A percentile compares a stretch with the other conserved stretches of the same genome.
Evolutionary conservation across 257 asterid genomes (phyloP).

Genomic region (Mentha longifolia): DNA sequence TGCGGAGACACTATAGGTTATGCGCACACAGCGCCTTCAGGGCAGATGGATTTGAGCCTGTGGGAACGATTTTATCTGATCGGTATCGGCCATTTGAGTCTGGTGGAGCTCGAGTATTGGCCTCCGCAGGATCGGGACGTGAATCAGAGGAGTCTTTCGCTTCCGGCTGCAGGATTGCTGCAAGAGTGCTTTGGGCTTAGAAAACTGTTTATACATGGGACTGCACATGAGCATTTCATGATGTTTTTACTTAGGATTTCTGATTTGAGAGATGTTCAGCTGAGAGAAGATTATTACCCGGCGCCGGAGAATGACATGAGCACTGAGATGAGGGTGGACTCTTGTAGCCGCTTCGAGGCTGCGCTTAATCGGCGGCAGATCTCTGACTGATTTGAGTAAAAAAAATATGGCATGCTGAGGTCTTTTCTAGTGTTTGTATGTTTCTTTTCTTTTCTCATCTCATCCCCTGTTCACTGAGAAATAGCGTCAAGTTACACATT

Average conservation of each 20-base stretch:
- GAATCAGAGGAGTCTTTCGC: slow-evolving; percentile 78
- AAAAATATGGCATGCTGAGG: background rate
- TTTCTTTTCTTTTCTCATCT: background rate
- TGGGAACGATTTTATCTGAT: slow-evolving; percentile 83
- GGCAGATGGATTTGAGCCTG: slow-evolving; percentile 89
- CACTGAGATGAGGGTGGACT: slow-evolving; percentile 92
- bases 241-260: slow-evolving; percentile 58
- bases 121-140: slow-evolving; percentile 92
- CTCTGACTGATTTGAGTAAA: slow-evolving; percentile 46
- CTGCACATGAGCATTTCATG: slow-evolving; percentile 89
- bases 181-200: slow-evolving; percentile 61
- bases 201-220: slow-evolving; percentile 88
- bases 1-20: slow-evolving; percentile 84
- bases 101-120: slow-evolving; percentile 86
- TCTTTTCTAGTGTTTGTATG: background rate
- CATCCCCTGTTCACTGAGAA: background rate
- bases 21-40: slow-evolving; percentile 86
- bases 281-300: slow-evolving; percentile 90
- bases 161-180: slow-evolving; percentile 84
- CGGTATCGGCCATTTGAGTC: slow-evolving; percentile 57
- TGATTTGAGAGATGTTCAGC: slow-evolving; percentile 70
- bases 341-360: slow-evolving; percentile 82
- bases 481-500: background rate
- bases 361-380: slow-evolving; percentile 70
- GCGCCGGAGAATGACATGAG: slow-evolving; percentile 98